phyloP scores from a whole-genome alignment of 164 flowering plant genomes.

The Tetrastigma voinierianum region DNA sequence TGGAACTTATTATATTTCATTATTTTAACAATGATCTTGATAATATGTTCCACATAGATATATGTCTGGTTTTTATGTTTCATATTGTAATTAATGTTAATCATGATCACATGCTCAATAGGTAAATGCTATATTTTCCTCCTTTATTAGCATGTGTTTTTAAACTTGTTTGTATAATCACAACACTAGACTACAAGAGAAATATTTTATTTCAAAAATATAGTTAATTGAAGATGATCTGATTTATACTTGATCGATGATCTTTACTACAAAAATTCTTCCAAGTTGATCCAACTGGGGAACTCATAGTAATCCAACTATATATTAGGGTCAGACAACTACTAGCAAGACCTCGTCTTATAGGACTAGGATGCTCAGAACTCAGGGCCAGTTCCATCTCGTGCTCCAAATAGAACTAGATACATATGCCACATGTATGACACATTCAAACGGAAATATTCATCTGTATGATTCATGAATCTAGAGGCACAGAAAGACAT shows the following conservation, averaged over 20 bases:
- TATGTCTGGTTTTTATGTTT: background rate
- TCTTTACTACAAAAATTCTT: conserved; percentile 37
- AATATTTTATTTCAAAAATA: conserved; percentile 27
- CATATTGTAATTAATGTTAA: conserved; percentile 35
- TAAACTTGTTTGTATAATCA: conserved; percentile 42
- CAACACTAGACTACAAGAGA: conserved; percentile 35
- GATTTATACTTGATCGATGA: no score
- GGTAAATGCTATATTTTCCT: conserved; percentile 91
- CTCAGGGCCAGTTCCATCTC: conserved; percentile 56
- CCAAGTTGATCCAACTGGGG: conserved; percentile 71
- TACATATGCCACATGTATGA: no score
- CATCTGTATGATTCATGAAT: conserved; percentile 32
- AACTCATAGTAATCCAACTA: conserved; percentile 84
- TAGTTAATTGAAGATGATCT: conserved; percentile 34
- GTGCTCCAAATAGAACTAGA: no score
- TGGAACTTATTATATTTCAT: no score
- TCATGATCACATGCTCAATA: conserved; percentile 89
- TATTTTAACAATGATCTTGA: no score
- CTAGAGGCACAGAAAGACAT: conserved; percentile 32
- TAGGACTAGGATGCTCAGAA: conserved; percentile 31
- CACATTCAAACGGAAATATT: no score
- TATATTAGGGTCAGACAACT: conserved; percentile 76
- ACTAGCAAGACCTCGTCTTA: conserved; percentile 71
- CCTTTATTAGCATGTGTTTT: conserved; percentile 91
- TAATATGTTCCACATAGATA: no score